phyloP scores from a whole-genome alignment of 768 basidiomycete genomes.

The Porpolomopsis calyptriformis region DNA sequence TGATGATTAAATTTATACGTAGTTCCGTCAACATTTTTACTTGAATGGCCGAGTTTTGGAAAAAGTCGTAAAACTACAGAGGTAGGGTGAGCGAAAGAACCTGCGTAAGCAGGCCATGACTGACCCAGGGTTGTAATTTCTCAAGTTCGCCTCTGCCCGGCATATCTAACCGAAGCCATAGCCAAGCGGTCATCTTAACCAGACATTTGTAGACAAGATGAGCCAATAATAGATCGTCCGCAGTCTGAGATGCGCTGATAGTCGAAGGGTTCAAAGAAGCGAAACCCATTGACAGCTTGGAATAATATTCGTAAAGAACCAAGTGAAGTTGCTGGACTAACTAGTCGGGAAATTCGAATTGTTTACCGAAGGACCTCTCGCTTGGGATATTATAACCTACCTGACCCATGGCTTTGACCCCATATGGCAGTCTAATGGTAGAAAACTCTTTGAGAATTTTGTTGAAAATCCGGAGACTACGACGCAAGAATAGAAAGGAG shows the following conservation, averaged over 20 bases:
- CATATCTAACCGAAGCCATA: slow-evolving; percentile 47
- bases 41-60: slow-evolving; percentile 47
- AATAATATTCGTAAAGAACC: slow-evolving; percentile 53
- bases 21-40: slow-evolving; percentile 44
- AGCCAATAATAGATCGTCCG: slow-evolving; percentile 38
- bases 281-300: slow-evolving; percentile 34
- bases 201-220: slow-evolving; percentile 72
- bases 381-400: slow-evolving; percentile 25
- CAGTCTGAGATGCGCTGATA: slow-evolving; percentile 28
- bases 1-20: slow-evolving; percentile 43
- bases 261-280: slow-evolving; percentile 32
- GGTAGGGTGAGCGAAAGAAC: background rate
- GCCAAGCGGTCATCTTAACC: slow-evolving; percentile 58
- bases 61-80: slow-evolving; percentile 48
- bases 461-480: slow-evolving; percentile 56
- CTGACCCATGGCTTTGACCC: slow-evolving; percentile 54
- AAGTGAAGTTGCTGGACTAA: slow-evolving; percentile 43
- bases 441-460: slow-evolving; percentile 61
- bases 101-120: slow-evolving; percentile 9
- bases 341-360: slow-evolving; percentile 22
- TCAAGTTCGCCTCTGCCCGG: slow-evolving; percentile 32
- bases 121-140: slow-evolving; percentile 44
- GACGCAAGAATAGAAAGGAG: slow-evolving; percentile 41
- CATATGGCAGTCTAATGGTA: slow-evolving; percentile 57
- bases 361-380: background rate